phyloP scores from a whole-genome alignment of 768 basidiomycete genomes.

The Paxillus ammoniavirescens region DNA sequence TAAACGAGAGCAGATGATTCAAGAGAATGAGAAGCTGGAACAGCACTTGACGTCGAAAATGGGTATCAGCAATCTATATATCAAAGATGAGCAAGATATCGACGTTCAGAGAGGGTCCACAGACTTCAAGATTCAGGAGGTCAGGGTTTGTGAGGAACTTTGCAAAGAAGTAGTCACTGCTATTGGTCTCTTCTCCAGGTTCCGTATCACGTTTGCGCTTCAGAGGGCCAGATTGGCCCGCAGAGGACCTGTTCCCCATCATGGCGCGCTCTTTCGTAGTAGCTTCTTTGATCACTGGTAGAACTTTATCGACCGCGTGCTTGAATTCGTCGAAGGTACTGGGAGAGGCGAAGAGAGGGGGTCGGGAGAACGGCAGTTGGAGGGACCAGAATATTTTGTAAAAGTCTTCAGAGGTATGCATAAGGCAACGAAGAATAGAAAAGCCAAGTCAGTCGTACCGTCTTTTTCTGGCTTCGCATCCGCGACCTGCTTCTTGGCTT shows the following conservation, averaged over 20 bases:
- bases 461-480: conserved; percentile 53
- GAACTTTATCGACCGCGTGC: conserved; percentile 64
- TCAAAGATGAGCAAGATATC: conserved; percentile 11
- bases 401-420: conserved; percentile 50
- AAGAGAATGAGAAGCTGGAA: conserved; percentile 83
- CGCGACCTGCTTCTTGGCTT: conserved; percentile 33
- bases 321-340: conserved; percentile 64
- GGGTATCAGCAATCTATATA: conserved; percentile 78
- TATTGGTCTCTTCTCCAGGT: conserved; percentile 47
- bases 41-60: conserved; percentile 91
- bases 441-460: conserved; percentile 38
- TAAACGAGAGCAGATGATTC: conserved; percentile 72
- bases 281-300: conserved; percentile 81
- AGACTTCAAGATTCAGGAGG: conserved; percentile 82
- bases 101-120: conserved; percentile 13
- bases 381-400: conserved; percentile 90
- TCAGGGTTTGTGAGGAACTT: conserved; percentile 91
- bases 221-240: conserved; percentile 34
- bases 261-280: conserved; percentile 86
- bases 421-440: conserved; percentile 1
- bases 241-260: conserved; percentile 68
- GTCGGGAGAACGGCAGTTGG: conserved; percentile 82
- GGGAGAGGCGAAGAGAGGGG: conserved; percentile 61
- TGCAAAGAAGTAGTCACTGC: conserved; percentile 84
- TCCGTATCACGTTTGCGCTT: conserved; percentile 71